Percentiles rank a stretch among this genome's conserved stretches.
Evolutionary conservation across 2,329 filamentous ascomycete genomes (phyloP).

Genomic region (Teratosphaeria nubilosa): DNA sequence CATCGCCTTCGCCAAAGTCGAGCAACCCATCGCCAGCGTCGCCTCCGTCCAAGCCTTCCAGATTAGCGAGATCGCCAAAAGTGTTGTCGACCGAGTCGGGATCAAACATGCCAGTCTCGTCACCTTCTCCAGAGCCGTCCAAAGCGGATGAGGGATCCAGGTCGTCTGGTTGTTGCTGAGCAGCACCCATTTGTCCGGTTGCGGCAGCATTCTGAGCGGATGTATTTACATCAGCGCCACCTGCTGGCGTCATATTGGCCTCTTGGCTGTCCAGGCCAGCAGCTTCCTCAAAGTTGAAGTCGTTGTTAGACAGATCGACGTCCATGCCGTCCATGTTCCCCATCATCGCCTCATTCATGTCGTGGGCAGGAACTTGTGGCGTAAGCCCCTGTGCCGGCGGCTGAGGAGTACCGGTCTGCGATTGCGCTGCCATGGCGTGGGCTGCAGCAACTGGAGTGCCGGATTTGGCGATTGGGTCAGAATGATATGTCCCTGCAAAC

Average conservation of each 20-base stretch:
- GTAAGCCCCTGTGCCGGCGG: not conserved
- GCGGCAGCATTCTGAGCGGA: not conserved
- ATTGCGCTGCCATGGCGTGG: not conserved
- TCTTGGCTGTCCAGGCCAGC: not conserved
- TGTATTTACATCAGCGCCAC: not conserved
- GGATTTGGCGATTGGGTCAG: not conserved
- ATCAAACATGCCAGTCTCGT: not conserved
- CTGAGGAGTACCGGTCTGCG: slow-evolving; percentile 1
- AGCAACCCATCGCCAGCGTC: not conserved
- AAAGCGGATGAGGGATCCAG: not conserved
- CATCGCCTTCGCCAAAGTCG: not conserved
- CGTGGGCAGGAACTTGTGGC: slow-evolving; percentile 29
- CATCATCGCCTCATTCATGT: slow-evolving; percentile 11
- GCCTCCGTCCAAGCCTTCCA: slow-evolving; percentile 36
- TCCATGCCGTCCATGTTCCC: slow-evolving; percentile 17
- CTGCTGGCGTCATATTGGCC: not conserved
- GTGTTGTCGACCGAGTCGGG: slow-evolving; percentile 11
- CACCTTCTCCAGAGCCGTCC: not conserved
- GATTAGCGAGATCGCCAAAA: slow-evolving; percentile 30
- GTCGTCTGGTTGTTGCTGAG: not conserved
- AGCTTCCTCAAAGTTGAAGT: slow-evolving; percentile 7
- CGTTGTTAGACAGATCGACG: slow-evolving; percentile 9
- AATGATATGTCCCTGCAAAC: not conserved
- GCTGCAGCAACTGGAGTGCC: not conserved
- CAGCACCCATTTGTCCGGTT: not conserved